Evolutionary conservation across 176 grass and related monocot species (phyloP), one percentile per base, ranked within the genome.

Genomic region (Urochloa ruziziensis): DNA sequence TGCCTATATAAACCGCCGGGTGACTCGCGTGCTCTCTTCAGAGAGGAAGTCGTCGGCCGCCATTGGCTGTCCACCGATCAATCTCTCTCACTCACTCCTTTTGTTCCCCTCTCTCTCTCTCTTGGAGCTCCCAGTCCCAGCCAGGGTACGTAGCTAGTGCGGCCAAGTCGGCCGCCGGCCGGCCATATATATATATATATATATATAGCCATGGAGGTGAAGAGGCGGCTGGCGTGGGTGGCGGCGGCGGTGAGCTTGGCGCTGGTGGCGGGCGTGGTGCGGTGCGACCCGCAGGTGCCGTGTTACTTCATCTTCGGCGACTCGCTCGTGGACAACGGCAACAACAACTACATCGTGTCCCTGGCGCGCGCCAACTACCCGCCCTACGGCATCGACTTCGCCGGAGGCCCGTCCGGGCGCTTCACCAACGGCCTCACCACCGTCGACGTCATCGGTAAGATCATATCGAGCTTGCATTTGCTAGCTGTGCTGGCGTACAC

Each of bases 221-320:
- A 43, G 54, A 10, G 66, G 63, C 71, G 84, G 79, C 10, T 90
- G 75, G 13, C 69, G 62, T 61, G 65, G 30, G 4, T 87, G 73
- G 21, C 33, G 43, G 78, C 70, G 46, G 81, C 32, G 19, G 71
- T 46, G 58, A 61, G 60, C 65, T 36, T 16, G 59, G 33, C 74
- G 40, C 44, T 89, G 39, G 39, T 12, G 88, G 58, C 48, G 42
- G 74, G 53, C 74, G 64, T 61, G 84, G 92, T 67, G 59, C 15
- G 80, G 62, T 33, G 87, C n/a, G 91, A 88, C 40, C 93, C 96
- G 4, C 89, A 98, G 80, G 96, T 94, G 73, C 93, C 96, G 33
- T 96, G 96, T 82, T 98, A 96, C 89, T 98, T 96, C 85, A 94
- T 98, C 75, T 98, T 98, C 68, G 96, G 96, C 12, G 96, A 98